Conservation (phyloP, 768 basidiomycete species). For the Panaeolus cyanescens region DNA sequence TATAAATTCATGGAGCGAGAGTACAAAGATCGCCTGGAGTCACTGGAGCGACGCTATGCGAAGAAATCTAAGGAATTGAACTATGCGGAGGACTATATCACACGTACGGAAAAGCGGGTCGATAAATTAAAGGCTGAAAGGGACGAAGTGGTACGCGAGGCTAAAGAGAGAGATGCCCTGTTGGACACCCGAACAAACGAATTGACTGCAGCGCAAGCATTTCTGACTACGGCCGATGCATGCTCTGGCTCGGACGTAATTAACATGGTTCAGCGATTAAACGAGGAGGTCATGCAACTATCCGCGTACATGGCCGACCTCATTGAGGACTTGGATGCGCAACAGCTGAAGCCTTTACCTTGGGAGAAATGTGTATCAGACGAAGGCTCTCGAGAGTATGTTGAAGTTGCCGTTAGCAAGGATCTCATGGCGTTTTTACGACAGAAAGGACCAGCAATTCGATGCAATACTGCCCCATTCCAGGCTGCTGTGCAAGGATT, state of each 20-base stretch:
- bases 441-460: slow-evolving; percentile 13
- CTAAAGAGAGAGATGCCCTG: neutral
- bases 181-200: slow-evolving; percentile 45
- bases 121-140: neutral
- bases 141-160: neutral
- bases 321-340: slow-evolving; percentile 21
- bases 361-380: slow-evolving; percentile 24
- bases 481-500: slow-evolving; percentile 21
- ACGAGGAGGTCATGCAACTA: slow-evolving; percentile 48
- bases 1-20: neutral
- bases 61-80: neutral
- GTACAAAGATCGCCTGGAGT: neutral
- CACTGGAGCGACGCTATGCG: neutral
- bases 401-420: slow-evolving; percentile 4
- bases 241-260: slow-evolving; percentile 47
- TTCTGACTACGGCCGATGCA: slow-evolving; percentile 42
- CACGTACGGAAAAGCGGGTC: neutral
- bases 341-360: slow-evolving; percentile 1
- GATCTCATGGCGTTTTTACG: slow-evolving; percentile 13
- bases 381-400: slow-evolving; percentile 12
- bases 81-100: neutral
- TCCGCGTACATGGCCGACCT: slow-evolving; percentile 47
- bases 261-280: slow-evolving; percentile 43
- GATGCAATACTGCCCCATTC: slow-evolving; percentile 17
- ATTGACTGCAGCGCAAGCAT: slow-evolving; percentile 46